A percentile compares a stretch with the other conserved stretches of the same genome.
Evolutionary conservation across 768 basidiomycete species (phyloP).

Genomic region (Cantharellus anzutake): DNA sequence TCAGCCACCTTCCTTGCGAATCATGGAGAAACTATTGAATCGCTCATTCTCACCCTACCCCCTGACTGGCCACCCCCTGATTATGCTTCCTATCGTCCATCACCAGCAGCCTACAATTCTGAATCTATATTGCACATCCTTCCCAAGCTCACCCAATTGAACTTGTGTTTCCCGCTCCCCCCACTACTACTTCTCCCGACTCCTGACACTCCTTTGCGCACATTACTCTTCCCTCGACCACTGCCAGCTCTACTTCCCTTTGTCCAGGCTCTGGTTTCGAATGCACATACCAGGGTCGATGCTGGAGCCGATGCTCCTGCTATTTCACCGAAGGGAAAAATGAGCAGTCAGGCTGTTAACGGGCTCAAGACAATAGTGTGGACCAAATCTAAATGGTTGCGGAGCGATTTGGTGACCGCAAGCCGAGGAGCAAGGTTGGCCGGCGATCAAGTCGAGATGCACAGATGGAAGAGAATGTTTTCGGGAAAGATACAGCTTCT

Average conservation of each 20-base stretch:
- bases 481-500: conserved; percentile 39
- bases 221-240: conserved; percentile 63
- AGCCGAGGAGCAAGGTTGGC: conserved; percentile 39
- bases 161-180: conserved; percentile 53
- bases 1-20: conserved; percentile 6
- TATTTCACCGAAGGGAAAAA: background rate
- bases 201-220: conserved; percentile 26
- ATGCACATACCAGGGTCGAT: conserved; percentile 25
- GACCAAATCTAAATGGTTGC: conserved; percentile 55
- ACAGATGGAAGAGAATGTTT: conserved; percentile 48
- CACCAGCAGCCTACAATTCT: background rate
- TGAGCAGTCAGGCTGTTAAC: background rate
- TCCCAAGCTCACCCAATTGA: conserved; percentile 44
- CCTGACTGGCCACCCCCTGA: conserved; percentile 9
- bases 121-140: conserved; percentile 9
- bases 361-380: conserved; percentile 34
- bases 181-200: conserved; percentile 18
- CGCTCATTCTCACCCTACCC: conserved; percentile 2
- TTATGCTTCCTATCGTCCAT: conserved; percentile 2
- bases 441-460: conserved; percentile 68
- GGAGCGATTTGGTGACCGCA: conserved; percentile 34
- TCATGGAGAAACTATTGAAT: conserved; percentile 6
- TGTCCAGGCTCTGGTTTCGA: background rate
- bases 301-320: background rate
- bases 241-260: conserved; percentile 31